Evolutionary conservation across 306 rosid species (phyloP), one percentile per base, ranked within the genome.

Genomic region (Dryas octopetala): DNA sequence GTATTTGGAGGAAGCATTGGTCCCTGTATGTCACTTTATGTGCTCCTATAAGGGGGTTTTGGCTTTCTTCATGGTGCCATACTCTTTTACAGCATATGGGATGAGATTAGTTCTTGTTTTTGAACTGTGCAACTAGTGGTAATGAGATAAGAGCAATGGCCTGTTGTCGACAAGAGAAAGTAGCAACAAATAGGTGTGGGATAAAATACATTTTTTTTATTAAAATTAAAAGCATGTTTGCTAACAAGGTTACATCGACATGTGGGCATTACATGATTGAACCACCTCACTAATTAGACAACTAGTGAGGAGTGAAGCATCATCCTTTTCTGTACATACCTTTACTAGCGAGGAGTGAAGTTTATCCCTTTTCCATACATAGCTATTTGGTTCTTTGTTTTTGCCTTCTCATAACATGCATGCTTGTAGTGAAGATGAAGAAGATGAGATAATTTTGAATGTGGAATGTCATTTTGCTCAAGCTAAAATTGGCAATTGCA

Each of bases 381-480:
- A 9, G 60, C 8, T 9, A 49, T 73, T 61, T 48, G 70, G 62
- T 48, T 71, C 82, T 44, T 74, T 73, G 51, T 49, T 50, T 50
- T 16, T 64, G 2, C 66, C 40, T 77, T 57, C 23, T 19, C 44
- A 5, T 79, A 49, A 68, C 64, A 15, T 64, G 76, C 62, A 72
- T 82, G 46, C 74, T 84, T 76, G 62, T 55, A 91, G 97, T 73
- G 91, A 87, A 76, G 92, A 85, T 79, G 89, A 87, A 72, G 92
- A 93, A 80, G 98, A 93, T 19, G 89, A 84, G 84, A 83, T 88
- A 38, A 67, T 94, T 74, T 66, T 83, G 76, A 82, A 94, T 76
- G 97, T 94, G 77, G 84, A 88, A 75, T 86, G 90, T 83, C 97
- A 91, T 81, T 94, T 84, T 88, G 85, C 94, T 69, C 96, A 80